Percentiles rank a stretch among this genome's conserved stretches.
Evolutionary conservation across 2,329 filamentous ascomycete genomes (phyloP).

Genomic region (Pezicula radicicola): DNA sequence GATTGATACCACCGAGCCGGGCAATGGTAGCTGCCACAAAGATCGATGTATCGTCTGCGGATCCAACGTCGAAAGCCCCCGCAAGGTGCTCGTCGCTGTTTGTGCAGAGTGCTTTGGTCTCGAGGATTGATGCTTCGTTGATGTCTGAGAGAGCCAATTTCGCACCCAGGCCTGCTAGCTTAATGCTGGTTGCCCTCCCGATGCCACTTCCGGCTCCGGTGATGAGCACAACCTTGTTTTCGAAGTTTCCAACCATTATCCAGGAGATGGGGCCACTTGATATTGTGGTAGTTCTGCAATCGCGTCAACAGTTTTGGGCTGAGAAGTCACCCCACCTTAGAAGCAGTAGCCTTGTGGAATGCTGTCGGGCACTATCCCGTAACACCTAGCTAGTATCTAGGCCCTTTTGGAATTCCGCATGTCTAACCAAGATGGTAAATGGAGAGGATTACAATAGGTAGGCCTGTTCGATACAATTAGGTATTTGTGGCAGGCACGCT

Average conservation of each 20-base stretch:
- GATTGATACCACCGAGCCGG: constrained; percentile 27
- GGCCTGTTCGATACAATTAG: background rate
- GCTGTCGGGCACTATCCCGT: too few species aligned
- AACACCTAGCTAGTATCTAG: background rate
- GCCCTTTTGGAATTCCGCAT: background rate
- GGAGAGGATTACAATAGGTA: background rate
- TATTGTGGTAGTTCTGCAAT: background rate
- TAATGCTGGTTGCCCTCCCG: constrained; percentile 21
- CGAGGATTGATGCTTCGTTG: constrained; percentile 18
- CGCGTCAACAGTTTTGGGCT: background rate
- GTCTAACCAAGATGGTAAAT: background rate
- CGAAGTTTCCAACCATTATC: background rate
- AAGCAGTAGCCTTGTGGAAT: background rate
- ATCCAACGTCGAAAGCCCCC: constrained; percentile 25
- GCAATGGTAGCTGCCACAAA: constrained; percentile 21
- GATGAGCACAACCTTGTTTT: constrained; percentile 22
- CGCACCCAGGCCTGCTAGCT: constrained; percentile 23
- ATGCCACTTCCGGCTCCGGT: constrained; percentile 28
- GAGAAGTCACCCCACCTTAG: background rate
- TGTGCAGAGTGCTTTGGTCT: constrained; percentile 7
- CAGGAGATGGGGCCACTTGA: background rate
- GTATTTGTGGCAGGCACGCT: too few species aligned
- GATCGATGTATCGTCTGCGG: constrained; percentile 16
- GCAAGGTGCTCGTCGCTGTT: constrained; percentile 9
- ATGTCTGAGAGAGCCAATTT: constrained; percentile 26